Evolutionary conservation across 352 stramenopile genomes (phyloP).

Genomic region (Phytopythium oedochilum): DNA sequence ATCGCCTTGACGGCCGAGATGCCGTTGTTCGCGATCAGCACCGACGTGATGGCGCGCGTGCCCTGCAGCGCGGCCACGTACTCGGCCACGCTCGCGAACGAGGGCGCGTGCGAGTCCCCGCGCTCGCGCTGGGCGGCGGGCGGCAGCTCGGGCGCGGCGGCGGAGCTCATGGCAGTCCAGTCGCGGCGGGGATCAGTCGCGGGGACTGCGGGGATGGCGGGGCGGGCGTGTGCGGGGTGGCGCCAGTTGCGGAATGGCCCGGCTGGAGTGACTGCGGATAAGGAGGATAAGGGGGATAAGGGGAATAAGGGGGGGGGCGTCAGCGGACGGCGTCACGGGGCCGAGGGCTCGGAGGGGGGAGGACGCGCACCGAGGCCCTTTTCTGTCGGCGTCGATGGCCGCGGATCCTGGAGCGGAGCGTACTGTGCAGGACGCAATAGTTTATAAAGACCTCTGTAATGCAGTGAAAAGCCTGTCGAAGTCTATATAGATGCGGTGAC

Average conservation of each 20-base stretch:
- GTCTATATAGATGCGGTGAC: background rate
- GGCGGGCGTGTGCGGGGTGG: constrained; percentile 18
- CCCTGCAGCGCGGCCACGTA: constrained; percentile 92
- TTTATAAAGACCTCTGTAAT: background rate
- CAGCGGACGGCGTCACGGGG: constrained; percentile 7
- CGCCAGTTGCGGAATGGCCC: constrained; percentile 35
- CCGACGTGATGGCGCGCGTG: constrained; percentile 90
- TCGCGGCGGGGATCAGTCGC: background rate
- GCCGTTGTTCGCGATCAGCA: constrained; percentile 99
- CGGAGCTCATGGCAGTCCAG: background rate
- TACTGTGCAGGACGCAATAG: background rate
- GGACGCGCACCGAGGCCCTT: background rate
- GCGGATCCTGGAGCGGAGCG: background rate
- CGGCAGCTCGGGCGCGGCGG: constrained; percentile 7
- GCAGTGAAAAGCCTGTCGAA: background rate
- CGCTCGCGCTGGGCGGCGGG: constrained; percentile 17
- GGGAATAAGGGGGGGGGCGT: no score
- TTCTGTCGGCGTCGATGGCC: background rate
- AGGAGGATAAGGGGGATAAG: no score
- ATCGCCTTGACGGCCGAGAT: constrained; percentile 99
- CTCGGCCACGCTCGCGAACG: constrained; percentile 88
- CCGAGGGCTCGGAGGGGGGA: background rate
- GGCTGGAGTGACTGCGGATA: no score
- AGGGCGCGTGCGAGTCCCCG: constrained; percentile 54
- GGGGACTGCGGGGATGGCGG: background rate